These are phyloP conservation scores for Puccinia novopanici DNA, from an alignment of 1,284 basidiomycete species.

Conservation along the genomic window DNA sequence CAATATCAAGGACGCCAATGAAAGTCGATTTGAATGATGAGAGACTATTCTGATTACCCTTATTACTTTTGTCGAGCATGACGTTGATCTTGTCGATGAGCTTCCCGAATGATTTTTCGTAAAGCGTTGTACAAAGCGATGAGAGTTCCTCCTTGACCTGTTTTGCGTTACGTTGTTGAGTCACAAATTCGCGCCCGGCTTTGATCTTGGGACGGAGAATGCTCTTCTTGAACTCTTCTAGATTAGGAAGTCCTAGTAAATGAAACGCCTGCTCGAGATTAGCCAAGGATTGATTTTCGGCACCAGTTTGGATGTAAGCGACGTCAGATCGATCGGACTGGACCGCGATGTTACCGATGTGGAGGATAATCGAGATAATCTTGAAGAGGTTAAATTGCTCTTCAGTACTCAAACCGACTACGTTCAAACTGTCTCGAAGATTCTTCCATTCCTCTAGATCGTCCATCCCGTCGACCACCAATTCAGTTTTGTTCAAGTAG, in stretches of 20 bases:
- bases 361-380: conserved; percentile 88
- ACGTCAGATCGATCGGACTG: conserved; percentile 81
- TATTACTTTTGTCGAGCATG: conserved; percentile 82
- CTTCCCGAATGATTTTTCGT: conserved; percentile 92
- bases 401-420: conserved; percentile 77
- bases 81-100: conserved; percentile 94
- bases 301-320: conserved; percentile 68
- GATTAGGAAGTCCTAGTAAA: conserved; percentile 79
- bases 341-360: conserved; percentile 90
- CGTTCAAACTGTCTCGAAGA: conserved; percentile 77
- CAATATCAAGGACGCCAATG: conserved; percentile 98
- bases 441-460: conserved; percentile 84
- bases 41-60: conserved; percentile 57
- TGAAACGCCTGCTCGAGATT: conserved; percentile 80
- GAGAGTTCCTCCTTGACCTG: conserved; percentile 92
- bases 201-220: conserved; percentile 84
- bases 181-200: conserved; percentile 95
- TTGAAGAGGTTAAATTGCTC: conserved; percentile 94
- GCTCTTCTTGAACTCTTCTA: conserved; percentile 83
- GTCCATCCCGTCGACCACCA: conserved; percentile 91
- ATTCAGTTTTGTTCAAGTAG: conserved; percentile 83
- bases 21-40: conserved; percentile 79
- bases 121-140: conserved; percentile 90
- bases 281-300: conserved; percentile 54
- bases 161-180: conserved; percentile 83